Percentiles rank a stretch among this genome's conserved stretches.
These are phyloP conservation scores for Clohesyomyces aquaticus DNA, from an alignment of 495 filamentous ascomycete genomes.

Conservation along the genomic window DNA sequence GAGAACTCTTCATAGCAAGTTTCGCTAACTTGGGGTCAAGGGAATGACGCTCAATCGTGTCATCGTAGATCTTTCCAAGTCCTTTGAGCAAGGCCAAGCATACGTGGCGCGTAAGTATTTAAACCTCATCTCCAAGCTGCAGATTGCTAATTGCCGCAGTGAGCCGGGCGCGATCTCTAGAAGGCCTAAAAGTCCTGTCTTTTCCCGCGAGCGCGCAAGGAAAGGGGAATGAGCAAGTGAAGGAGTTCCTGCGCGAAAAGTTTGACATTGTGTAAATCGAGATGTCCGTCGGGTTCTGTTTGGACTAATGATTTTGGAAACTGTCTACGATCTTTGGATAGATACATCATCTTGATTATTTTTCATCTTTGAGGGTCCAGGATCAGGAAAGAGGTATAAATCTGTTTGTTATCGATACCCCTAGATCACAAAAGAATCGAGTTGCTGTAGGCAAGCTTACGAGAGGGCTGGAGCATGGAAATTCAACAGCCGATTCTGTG, in stretches of 20 bases:
- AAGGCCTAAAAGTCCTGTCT: constrained; percentile 45
- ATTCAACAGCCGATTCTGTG: too few species aligned
- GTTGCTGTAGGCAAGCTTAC: too few species aligned
- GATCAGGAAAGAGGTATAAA: too few species aligned
- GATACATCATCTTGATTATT: too few species aligned
- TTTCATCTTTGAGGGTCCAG: too few species aligned
- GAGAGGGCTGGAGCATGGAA: too few species aligned
- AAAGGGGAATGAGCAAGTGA: constrained; percentile 30
- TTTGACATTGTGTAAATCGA: constrained; percentile 33
- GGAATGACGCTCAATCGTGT: constrained; percentile 52
- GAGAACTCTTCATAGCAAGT: constrained; percentile 45
- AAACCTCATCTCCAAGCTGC: neutral
- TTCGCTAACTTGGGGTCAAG: constrained; percentile 32
- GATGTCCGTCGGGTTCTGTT: too few species aligned
- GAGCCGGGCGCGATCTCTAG: constrained; percentile 46
- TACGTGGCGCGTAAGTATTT: constrained; percentile 47
- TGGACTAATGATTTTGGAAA: too few species aligned
- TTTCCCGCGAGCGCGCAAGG: constrained; percentile 15
- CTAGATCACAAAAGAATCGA: too few species aligned
- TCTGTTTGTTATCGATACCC: too few species aligned
- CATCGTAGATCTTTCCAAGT: constrained; percentile 45
- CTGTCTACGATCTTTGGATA: too few species aligned
- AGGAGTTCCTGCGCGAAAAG: constrained; percentile 31
- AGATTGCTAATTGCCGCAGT: constrained; percentile 5
- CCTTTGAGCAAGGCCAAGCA: constrained; percentile 50